Evolutionary conservation across 2,329 filamentous ascomycete species (phyloP).

Genomic region (Monilinia vaccinii-corymbosi): DNA sequence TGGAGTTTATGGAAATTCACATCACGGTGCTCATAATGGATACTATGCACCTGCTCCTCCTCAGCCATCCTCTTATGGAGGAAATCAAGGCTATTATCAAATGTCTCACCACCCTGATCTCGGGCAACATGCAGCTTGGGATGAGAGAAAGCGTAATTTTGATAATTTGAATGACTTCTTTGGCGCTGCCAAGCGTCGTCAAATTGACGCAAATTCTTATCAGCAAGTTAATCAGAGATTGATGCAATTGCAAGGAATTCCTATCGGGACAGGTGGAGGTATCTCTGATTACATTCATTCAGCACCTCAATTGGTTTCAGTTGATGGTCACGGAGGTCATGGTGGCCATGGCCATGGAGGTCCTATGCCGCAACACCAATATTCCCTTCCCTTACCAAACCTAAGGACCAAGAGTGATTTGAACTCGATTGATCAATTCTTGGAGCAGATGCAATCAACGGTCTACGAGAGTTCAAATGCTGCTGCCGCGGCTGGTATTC

Average conservation of each 20-base stretch:
- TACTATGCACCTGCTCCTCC: slow-evolving; percentile 41
- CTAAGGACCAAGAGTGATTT: slow-evolving; percentile 90
- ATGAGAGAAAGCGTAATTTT: slow-evolving; percentile 73
- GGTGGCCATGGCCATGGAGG: slow-evolving; percentile 33
- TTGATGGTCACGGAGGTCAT: slow-evolving; percentile 38
- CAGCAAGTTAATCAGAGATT: slow-evolving; percentile 83
- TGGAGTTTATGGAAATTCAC: slow-evolving; percentile 40
- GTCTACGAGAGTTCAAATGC: slow-evolving; percentile 89
- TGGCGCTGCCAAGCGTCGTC: slow-evolving; percentile 80
- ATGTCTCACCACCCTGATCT: slow-evolving; percentile 57
- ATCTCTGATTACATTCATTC: slow-evolving; percentile 47
- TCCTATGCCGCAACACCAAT: slow-evolving; percentile 63
- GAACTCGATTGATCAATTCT: slow-evolving; percentile 85
- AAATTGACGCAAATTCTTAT: slow-evolving; percentile 85
- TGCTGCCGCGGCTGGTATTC: slow-evolving; percentile 68
- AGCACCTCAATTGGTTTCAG: slow-evolving; percentile 44
- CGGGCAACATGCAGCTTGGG: slow-evolving; percentile 53
- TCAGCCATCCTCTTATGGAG: slow-evolving; percentile 45
- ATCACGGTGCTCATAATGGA: slow-evolving; percentile 41
- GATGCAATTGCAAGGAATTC: slow-evolving; percentile 67
- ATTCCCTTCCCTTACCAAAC: slow-evolving; percentile 81
- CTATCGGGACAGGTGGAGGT: slow-evolving; percentile 44
- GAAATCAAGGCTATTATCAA: slow-evolving; percentile 67
- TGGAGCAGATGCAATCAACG: slow-evolving; percentile 92
- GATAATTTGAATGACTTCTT: slow-evolving; percentile 90